These are phyloP conservation scores for Apophysomyces trapeziformis DNA, from an alignment of 371 early-diverging fungal genomes.

Conservation along the genomic window DNA sequence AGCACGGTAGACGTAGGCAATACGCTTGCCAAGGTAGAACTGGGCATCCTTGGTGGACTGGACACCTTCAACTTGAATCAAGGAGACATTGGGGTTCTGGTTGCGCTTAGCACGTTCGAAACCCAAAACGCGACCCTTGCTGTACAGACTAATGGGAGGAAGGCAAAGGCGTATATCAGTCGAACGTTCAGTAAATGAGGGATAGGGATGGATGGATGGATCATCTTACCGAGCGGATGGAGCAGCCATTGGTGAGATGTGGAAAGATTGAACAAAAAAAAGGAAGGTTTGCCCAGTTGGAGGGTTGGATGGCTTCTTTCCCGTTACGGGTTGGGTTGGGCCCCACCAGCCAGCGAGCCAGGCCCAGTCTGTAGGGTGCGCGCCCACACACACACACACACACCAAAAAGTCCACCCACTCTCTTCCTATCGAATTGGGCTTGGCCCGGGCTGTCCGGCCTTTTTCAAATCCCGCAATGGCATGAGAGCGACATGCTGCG, in stretches of 20 bases:
- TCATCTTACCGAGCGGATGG: constrained; percentile 8
- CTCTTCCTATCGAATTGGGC: too few species aligned
- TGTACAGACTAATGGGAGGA: constrained; percentile 81
- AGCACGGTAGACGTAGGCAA: constrained; percentile 85
- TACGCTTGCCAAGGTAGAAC: constrained; percentile 92
- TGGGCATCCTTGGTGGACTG: constrained; percentile 83
- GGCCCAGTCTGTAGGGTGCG: too few species aligned
- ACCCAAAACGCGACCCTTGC: constrained; percentile 95
- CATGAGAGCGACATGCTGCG: too few species aligned
- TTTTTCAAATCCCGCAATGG: too few species aligned
- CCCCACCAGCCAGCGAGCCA: neutral
- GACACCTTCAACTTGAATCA: constrained; percentile 94
- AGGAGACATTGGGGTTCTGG: constrained; percentile 88
- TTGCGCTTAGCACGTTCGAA: constrained; percentile 93
- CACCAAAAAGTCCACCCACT: too few species aligned
- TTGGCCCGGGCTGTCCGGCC: too few species aligned
- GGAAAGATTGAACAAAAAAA: neutral
- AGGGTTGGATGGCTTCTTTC: too few species aligned
- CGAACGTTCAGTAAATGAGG: neutral
- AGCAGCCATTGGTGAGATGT: constrained; percentile 8
- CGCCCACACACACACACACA: too few species aligned
- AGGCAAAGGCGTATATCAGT: neutral
- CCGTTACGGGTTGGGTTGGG: neutral
- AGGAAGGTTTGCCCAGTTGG: neutral
- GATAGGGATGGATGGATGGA: constrained; percentile 15